Percentiles rank a stretch among this genome's conserved stretches.
Conservation (phyloP, 768 basidiomycete genomes). For the Asterophora lycoperdoides region DNA sequence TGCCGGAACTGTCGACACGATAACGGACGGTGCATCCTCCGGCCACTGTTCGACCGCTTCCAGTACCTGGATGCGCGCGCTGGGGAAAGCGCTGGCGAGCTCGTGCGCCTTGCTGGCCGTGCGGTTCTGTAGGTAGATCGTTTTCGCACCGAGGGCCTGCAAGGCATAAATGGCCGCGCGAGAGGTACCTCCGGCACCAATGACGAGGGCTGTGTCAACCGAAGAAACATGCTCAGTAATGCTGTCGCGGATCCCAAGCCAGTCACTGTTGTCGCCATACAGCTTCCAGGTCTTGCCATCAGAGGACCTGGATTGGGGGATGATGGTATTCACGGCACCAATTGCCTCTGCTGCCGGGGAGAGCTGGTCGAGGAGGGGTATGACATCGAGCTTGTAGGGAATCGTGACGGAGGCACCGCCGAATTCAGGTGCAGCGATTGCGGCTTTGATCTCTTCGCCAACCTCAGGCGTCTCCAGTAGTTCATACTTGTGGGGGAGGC, state of each 20-base stretch:
- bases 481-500: conserved; percentile 78
- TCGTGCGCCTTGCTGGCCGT: conserved; percentile 69
- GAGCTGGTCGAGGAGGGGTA: conserved; percentile 74
- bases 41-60: conserved; percentile 55
- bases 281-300: conserved; percentile 47
- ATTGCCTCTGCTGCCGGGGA: conserved; percentile 80
- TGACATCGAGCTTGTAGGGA: conserved; percentile 89
- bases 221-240: conserved; percentile 40
- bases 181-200: conserved; percentile 93
- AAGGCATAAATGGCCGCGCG: conserved; percentile 93
- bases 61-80: conserved; percentile 55
- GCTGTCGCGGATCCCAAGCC: conserved; percentile 76
- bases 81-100: conserved; percentile 65
- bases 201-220: conserved; percentile 64
- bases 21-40: conserved; percentile 54
- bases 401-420: conserved; percentile 98
- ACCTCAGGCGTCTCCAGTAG: conserved; percentile 72
- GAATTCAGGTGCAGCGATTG: conserved; percentile 66
- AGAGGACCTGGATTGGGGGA: conserved; percentile 41
- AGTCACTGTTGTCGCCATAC: conserved; percentile 94
- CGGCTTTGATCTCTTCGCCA: conserved; percentile 57
- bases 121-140: conserved; percentile 86
- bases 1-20: conserved; percentile 88
- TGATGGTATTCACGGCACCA: conserved; percentile 94
- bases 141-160: conserved; percentile 57